phyloP scores from a whole-genome alignment of 768 basidiomycete species.

The Mycena crocata region DNA sequence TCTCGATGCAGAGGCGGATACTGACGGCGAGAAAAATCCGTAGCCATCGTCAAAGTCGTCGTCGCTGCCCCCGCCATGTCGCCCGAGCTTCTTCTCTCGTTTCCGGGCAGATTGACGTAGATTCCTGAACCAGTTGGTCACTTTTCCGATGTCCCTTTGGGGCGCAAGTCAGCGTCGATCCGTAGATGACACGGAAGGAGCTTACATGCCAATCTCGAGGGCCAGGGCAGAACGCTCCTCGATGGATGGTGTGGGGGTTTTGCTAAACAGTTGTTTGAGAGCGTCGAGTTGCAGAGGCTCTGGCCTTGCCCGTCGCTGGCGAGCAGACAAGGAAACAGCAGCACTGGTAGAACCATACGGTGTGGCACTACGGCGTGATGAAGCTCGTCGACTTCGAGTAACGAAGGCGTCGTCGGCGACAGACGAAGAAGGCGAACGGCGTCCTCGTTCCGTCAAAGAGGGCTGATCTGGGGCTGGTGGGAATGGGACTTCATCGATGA shows the following conservation, averaged over 20 bases:
- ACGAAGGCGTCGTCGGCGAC: constrained; percentile 36
- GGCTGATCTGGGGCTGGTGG: constrained; percentile 25
- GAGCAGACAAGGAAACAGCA: constrained; percentile 47
- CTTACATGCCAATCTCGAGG: constrained; percentile 75
- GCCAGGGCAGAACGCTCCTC: constrained; percentile 83
- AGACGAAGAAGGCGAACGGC: constrained; percentile 39
- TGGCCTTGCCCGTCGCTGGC: constrained; percentile 81
- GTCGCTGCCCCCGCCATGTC: constrained; percentile 58
- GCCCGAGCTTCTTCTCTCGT: constrained; percentile 60
- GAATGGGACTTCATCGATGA: constrained; percentile 12
- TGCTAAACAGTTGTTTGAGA: constrained; percentile 75
- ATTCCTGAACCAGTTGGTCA: constrained; percentile 92
- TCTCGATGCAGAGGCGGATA: constrained; percentile 24
- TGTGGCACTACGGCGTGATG: constrained; percentile 29
- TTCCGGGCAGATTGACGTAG: constrained; percentile 83
- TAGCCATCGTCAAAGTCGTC: constrained; percentile 52
- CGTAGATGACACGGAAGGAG: not conserved
- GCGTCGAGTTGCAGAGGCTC: constrained; percentile 84
- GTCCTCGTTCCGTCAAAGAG: constrained; percentile 39
- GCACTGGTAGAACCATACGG: constrained; percentile 27
- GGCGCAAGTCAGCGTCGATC: not conserved
- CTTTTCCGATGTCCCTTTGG: constrained; percentile 76
- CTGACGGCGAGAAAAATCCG: constrained; percentile 27
- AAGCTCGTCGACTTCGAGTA: constrained; percentile 26
- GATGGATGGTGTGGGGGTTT: constrained; percentile 79